phyloP scores from a whole-genome alignment of 2,329 filamentous ascomycete genomes.

The Alternaria rosae region DNA sequence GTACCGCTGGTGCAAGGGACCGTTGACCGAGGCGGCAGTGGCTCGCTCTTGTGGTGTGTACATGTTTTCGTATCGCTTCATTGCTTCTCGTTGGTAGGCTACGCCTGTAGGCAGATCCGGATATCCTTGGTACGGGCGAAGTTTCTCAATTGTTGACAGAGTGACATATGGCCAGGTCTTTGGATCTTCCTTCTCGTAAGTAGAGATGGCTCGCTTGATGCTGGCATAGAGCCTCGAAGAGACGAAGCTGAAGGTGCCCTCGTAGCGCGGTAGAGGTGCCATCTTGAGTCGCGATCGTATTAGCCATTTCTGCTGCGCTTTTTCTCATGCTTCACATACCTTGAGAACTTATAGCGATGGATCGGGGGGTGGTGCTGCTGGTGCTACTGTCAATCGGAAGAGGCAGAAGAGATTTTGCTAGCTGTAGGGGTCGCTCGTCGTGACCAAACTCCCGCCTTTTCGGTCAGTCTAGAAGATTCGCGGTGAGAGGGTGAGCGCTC shows the following conservation, averaged over 20 bases:
- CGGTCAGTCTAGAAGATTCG: neutral
- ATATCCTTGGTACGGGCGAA: neutral
- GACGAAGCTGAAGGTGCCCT: constrained; percentile 9
- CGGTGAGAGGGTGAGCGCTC: neutral
- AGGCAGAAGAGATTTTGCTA: neutral
- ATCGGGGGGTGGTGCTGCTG: neutral
- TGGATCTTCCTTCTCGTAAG: constrained; percentile 1
- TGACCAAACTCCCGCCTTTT: neutral
- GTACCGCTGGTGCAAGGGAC: constrained; percentile 3
- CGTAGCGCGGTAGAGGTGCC: neutral
- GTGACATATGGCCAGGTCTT: constrained; percentile 12
- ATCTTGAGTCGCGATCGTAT: neutral
- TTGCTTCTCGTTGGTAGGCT: constrained; percentile 5
- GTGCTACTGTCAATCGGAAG: neutral
- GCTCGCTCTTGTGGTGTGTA: neutral
- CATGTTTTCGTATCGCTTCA: constrained; percentile 4
- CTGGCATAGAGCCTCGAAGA: neutral
- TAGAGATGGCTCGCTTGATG: neutral
- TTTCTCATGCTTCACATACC: neutral
- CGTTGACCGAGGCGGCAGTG: neutral
- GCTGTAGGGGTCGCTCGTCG: neutral
- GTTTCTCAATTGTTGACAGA: constrained; percentile 1
- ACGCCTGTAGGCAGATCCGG: constrained; percentile 2
- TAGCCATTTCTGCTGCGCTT: neutral
- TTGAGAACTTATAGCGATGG: neutral